Percentiles rank a stretch among this genome's conserved stretches.
Conservation (phyloP, 495 filamentous ascomycete genomes). For the Sordaria brevicollis region DNA sequence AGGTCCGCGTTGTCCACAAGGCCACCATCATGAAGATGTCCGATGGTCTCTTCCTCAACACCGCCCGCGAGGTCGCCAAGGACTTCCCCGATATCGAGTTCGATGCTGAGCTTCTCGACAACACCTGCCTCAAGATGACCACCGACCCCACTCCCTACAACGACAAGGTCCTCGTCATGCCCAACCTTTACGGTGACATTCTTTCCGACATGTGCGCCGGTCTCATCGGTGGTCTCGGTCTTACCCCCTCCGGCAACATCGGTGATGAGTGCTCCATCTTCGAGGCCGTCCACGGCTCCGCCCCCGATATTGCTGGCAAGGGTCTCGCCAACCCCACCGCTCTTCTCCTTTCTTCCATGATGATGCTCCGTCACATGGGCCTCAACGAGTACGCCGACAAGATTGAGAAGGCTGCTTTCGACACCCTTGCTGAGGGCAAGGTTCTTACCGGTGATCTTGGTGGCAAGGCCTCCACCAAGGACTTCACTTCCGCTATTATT, state of each 20-base stretch:
- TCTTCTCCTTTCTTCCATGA: slow-evolving; percentile 80
- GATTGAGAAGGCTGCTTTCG: slow-evolving; percentile 92
- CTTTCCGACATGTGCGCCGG: slow-evolving; percentile 99
- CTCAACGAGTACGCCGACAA: slow-evolving; percentile 70
- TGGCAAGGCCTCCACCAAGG: slow-evolving; percentile 82
- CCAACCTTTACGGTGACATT: slow-evolving; percentile 98
- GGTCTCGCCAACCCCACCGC: slow-evolving; percentile 92
- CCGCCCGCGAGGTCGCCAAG: slow-evolving; percentile 73
- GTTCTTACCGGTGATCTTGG: slow-evolving; percentile 89
- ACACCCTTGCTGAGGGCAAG: slow-evolving; percentile 91
- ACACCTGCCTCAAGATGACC: slow-evolving; percentile 96
- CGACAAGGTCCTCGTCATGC: slow-evolving; percentile 99
- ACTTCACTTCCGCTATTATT: slow-evolving; percentile 89
- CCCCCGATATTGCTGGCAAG: slow-evolving; percentile 96
- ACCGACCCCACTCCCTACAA: slow-evolving; percentile 91
- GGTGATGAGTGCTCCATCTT: slow-evolving; percentile 99
- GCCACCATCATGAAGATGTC: slow-evolving; percentile 99
- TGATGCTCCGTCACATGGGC: slow-evolving; percentile 99
- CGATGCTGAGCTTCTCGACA: slow-evolving; percentile 94
- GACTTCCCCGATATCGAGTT: slow-evolving; percentile 92
- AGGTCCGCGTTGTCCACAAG: slow-evolving; percentile 97
- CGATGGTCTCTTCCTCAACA: slow-evolving; percentile 92
- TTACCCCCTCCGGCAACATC: slow-evolving; percentile 97
- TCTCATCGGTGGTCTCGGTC: slow-evolving; percentile 91
- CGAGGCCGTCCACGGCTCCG: slow-evolving; percentile 97